These are phyloP conservation scores for Lobosporangium transversale DNA, from an alignment of 192 early-diverging fungal species.

Conservation along the genomic window DNA sequence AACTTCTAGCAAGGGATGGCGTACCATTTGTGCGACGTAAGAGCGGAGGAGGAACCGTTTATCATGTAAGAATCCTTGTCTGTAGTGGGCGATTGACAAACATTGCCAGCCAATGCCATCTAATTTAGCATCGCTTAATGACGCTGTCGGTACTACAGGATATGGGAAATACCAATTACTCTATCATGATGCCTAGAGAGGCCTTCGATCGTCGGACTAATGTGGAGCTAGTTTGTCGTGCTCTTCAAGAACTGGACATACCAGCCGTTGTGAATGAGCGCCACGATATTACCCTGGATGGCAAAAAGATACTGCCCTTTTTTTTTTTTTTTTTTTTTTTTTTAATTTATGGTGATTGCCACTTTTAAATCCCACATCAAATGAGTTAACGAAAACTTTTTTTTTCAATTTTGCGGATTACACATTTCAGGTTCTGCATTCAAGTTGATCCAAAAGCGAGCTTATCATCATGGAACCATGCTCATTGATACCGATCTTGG, in stretches of 20 bases:
- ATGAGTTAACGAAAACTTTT: no score
- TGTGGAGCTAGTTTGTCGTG: conserved; percentile 79
- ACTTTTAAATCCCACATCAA: no score
- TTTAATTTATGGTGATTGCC: no score
- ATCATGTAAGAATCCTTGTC: conserved; percentile 70
- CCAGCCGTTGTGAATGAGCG: conserved; percentile 83
- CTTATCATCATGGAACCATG: conserved; percentile 99
- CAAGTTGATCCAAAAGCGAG: conserved; percentile 82
- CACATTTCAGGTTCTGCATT: conserved; percentile 93
- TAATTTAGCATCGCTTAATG: neutral
- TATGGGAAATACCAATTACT: conserved; percentile 96
- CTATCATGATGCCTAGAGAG: conserved; percentile 89
- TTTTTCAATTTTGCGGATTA: no score
- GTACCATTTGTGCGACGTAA: conserved; percentile 89
- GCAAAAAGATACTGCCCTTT: conserved; percentile 68
- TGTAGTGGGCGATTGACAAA: neutral
- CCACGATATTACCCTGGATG: conserved; percentile 89
- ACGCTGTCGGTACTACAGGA: conserved; percentile 60
- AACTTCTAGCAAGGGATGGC: conserved; percentile 66
- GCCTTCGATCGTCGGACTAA: conserved; percentile 80
- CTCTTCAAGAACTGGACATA: conserved; percentile 83
- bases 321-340: conserved; percentile 1
- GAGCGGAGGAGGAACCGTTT: conserved; percentile 94
- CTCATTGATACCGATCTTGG: conserved; percentile 88
- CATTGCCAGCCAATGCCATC: neutral